phyloP scores from a whole-genome alignment of 306 rosid genomes.

The Trifolium repens region DNA sequence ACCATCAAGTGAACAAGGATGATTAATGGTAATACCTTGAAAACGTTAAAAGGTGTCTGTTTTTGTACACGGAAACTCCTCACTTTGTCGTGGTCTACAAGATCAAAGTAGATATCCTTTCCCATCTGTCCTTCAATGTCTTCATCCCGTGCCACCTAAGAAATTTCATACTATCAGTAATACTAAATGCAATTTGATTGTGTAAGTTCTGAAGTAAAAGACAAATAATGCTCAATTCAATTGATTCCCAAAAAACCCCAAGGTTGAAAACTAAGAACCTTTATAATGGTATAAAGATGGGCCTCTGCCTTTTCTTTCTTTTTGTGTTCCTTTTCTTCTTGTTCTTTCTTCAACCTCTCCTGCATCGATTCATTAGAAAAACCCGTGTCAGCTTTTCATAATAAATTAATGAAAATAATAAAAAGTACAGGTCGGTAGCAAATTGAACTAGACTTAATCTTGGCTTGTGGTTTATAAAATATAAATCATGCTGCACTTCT shows the following conservation, averaged over 20 bases:
- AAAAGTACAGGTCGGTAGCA: background rate
- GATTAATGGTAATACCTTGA: slow-evolving; percentile 61
- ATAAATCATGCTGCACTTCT: background rate
- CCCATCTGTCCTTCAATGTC: slow-evolving; percentile 76
- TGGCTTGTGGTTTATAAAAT: background rate
- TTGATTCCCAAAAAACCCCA: slow-evolving; percentile 21
- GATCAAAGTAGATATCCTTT: slow-evolving; percentile 80
- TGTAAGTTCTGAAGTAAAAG: slow-evolving; percentile 12
- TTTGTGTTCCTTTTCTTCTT: slow-evolving; percentile 84
- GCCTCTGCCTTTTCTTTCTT: slow-evolving; percentile 85
- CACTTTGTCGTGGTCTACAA: slow-evolving; percentile 91
- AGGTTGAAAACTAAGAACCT: slow-evolving; percentile 55
- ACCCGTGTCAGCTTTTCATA: slow-evolving; percentile 24
- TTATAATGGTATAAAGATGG: slow-evolving; percentile 76
- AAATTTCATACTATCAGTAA: slow-evolving; percentile 34
- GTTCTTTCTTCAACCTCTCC: slow-evolving; percentile 88
- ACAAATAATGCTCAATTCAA: slow-evolving; percentile 29
- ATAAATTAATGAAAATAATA: slow-evolving; percentile 11
- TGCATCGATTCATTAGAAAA: slow-evolving; percentile 41
- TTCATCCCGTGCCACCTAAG: slow-evolving; percentile 76
- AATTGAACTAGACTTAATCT: slow-evolving; percentile 4
- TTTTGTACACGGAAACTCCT: slow-evolving; percentile 77
- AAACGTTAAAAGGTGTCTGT: slow-evolving; percentile 67
- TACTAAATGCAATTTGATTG: slow-evolving; percentile 17
- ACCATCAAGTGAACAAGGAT: slow-evolving; percentile 26